Conservation (phyloP, 805 yeast genomes). For the Candida insectalens region DNA sequence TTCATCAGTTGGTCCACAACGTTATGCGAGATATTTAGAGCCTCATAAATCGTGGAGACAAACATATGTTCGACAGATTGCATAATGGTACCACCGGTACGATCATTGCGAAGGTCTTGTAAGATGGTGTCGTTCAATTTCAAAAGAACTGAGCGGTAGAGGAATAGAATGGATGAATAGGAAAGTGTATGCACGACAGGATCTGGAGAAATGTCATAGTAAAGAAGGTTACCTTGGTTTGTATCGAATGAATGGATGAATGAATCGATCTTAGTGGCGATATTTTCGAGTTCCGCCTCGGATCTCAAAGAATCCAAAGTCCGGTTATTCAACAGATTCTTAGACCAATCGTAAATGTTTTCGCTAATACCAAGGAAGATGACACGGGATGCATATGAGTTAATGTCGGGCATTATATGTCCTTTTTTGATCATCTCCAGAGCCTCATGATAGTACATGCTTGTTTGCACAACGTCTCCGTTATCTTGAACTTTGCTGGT, state of each 20-base stretch:
- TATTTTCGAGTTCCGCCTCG: conserved; percentile 10
- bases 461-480: conserved; percentile 5
- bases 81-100: no score
- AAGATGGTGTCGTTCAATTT: no score
- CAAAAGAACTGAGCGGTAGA: conserved; percentile 20
- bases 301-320: conserved; percentile 16
- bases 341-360: conserved; percentile 24
- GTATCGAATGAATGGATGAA: conserved; percentile 17
- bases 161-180: conserved; percentile 16
- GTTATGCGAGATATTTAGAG: no score
- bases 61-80: no score
- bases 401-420: conserved; percentile 19
- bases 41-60: no score
- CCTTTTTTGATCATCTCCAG: conserved; percentile 19
- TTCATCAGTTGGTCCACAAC: no score
- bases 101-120: no score
- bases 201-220: conserved; percentile 17
- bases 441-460: conserved; percentile 21
- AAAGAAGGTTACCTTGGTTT: conserved; percentile 19
- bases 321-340: conserved; percentile 21
- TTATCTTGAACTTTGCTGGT: neutral
- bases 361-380: conserved; percentile 21
- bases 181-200: conserved; percentile 17
- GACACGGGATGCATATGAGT: conserved; percentile 16
- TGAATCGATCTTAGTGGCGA: conserved; percentile 18